phyloP scores from a whole-genome alignment of 73 alveolate species.

The Paramecium sonneborni region DNA sequence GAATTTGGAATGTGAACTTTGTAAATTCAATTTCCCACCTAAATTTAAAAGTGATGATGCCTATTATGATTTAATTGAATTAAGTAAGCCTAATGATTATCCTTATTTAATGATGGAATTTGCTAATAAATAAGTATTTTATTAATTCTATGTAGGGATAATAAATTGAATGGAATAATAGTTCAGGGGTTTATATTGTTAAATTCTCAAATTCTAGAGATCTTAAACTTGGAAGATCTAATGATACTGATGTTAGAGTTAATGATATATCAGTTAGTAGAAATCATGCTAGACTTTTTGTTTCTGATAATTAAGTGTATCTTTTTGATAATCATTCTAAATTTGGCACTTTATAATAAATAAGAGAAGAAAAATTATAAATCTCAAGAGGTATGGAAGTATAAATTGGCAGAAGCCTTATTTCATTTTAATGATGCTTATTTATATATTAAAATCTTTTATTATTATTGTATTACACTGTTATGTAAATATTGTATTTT shows the following conservation, averaged over 20 bases:
- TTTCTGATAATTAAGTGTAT: neutral
- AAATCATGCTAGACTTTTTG: conserved; percentile 42
- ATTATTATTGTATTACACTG: neutral
- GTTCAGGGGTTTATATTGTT: conserved; percentile 38
- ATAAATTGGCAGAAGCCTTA: conserved; percentile 24
- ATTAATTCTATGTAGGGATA: conserved; percentile 1
- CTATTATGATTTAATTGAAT: conserved; percentile 58
- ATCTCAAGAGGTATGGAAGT: conserved; percentile 5
- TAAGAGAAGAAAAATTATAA: conserved; percentile 44
- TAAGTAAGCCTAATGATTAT: conserved; percentile 56
- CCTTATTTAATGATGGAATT: conserved; percentile 58
- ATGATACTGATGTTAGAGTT: conserved; percentile 64
- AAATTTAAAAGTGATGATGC: conserved; percentile 54
- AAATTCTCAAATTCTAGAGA: neutral
- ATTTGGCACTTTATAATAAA: conserved; percentile 52
- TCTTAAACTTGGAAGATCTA: conserved; percentile 60
- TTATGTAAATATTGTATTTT: neutral
- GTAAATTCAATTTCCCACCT: conserved; percentile 71
- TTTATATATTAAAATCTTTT: neutral
- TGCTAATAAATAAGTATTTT: neutral
- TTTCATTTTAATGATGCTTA: neutral
- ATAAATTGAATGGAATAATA: neutral
- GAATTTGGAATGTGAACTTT: conserved; percentile 76
- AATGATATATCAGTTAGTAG: conserved; percentile 60
- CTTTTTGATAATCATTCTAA: conserved; percentile 58